Conservation (phyloP, 2,329 filamentous ascomycete species). For the Diatrype stigma region DNA sequence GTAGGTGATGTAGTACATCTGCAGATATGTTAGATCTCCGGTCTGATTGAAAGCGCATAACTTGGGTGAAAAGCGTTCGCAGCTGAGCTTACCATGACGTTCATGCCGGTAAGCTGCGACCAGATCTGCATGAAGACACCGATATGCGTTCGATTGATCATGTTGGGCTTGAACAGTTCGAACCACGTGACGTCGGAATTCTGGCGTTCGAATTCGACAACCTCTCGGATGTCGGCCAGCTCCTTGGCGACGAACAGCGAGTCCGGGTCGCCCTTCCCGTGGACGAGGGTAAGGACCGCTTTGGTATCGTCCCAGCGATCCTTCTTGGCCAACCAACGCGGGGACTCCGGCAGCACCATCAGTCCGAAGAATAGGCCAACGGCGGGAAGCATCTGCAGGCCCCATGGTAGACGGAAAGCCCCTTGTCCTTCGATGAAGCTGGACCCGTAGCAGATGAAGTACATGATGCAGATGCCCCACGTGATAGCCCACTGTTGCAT, state of each 20-base stretch:
- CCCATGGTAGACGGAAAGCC: conserved; percentile 49
- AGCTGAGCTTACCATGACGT: conserved; percentile 61
- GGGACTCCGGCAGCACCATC: conserved; percentile 43
- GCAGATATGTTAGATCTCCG: neutral
- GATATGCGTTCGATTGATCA: conserved; percentile 69
- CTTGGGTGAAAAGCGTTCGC: neutral
- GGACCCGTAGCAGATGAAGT: conserved; percentile 44
- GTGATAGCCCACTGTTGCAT: conserved; percentile 44
- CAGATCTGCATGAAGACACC: conserved; percentile 72
- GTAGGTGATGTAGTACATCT: conserved; percentile 65
- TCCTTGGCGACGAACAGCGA: conserved; percentile 65
- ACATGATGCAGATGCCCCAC: conserved; percentile 45
- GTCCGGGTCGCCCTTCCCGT: conserved; percentile 61
- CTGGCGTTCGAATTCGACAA: conserved; percentile 67
- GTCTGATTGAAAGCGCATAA: conserved; percentile 15
- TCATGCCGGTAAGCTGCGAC: conserved; percentile 75
- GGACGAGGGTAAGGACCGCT: conserved; percentile 49
- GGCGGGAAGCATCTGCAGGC: conserved; percentile 42
- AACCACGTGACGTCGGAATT: conserved; percentile 66
- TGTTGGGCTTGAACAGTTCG: conserved; percentile 68
- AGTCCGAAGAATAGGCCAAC: conserved; percentile 38
- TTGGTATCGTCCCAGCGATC: conserved; percentile 43
- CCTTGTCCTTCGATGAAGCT: conserved; percentile 37
- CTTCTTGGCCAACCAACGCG: conserved; percentile 47
- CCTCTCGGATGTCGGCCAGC: conserved; percentile 67